Conservation (phyloP, 805 yeast genomes). For the Lipomyces lipofer region DNA sequence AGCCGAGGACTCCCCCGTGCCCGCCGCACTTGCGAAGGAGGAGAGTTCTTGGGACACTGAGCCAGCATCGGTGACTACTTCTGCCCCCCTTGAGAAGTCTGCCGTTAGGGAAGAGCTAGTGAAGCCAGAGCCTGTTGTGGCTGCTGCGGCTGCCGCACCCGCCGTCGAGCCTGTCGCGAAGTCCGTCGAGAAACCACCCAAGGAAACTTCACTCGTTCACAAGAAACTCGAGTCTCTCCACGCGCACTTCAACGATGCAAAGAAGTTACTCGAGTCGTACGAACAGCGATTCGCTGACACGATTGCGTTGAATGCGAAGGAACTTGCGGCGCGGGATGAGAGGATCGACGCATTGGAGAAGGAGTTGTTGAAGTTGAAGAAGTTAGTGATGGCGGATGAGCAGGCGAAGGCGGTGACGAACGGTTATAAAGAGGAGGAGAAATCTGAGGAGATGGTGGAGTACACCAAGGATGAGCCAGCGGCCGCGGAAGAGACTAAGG, state of each 20-base stretch:
- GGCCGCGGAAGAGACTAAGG: no score
- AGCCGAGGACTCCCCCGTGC: slow-evolving; percentile 42
- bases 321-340: slow-evolving; percentile 31
- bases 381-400: not conserved
- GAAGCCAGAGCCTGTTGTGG: slow-evolving; percentile 1
- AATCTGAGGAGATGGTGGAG: no score
- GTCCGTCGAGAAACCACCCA: slow-evolving; percentile 12
- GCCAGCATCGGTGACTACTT: slow-evolving; percentile 7
- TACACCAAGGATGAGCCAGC: no score
- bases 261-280: slow-evolving; percentile 14
- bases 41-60: slow-evolving; percentile 44
- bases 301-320: slow-evolving; percentile 15
- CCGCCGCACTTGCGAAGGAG: slow-evolving; percentile 31
- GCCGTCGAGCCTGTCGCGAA: slow-evolving; percentile 19
- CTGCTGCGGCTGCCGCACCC: slow-evolving; percentile 4
- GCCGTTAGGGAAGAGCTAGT: slow-evolving; percentile 6
- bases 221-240: slow-evolving; percentile 25
- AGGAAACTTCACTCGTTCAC: slow-evolving; percentile 11
- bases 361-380: slow-evolving; percentile 26
- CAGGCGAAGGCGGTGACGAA: not conserved
- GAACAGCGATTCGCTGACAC: slow-evolving; percentile 26
- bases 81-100: not conserved
- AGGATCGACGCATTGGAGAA: slow-evolving; percentile 32
- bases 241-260: slow-evolving; percentile 9
- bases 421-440: no score